A percentile compares a stretch with the other conserved stretches of the same genome.
These are phyloP conservation scores for Cicer yamashitae DNA, from an alignment of 306 rosid genomes.

Conservation along the genomic window DNA sequence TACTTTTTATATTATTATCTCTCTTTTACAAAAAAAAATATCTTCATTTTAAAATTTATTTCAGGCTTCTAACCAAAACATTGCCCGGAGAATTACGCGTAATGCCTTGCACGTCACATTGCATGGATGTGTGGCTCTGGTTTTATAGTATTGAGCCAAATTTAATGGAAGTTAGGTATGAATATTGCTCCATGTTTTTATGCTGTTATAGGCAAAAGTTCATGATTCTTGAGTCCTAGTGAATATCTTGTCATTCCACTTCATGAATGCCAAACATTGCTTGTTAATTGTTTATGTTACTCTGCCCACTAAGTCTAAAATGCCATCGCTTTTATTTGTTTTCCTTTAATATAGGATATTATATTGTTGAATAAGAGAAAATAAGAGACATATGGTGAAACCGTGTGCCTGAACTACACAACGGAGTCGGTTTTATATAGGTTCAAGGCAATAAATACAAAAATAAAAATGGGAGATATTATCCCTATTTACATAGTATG, in stretches of 20 bases:
- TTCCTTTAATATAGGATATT: neutral
- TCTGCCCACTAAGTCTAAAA: neutral
- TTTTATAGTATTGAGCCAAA: neutral
- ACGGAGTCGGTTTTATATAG: too few relatives aligned
- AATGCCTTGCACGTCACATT: slow-evolving; percentile 32
- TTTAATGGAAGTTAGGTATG: neutral
- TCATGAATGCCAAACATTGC: neutral
- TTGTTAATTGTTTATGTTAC: neutral
- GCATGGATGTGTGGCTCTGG: slow-evolving; percentile 18
- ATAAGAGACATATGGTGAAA: too few relatives aligned
- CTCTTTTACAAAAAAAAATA: too few relatives aligned
- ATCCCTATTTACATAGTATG: too few relatives aligned
- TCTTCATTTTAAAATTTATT: too few relatives aligned
- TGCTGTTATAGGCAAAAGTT: neutral
- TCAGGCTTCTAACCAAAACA: too few relatives aligned
- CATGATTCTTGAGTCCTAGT: neutral
- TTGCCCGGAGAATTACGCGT: neutral
- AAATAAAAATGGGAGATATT: too few relatives aligned
- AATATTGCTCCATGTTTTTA: neutral
- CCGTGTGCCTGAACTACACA: too few relatives aligned
- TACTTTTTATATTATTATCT: too few relatives aligned
- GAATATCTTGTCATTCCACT: slow-evolving; percentile 41
- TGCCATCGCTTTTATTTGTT: neutral
- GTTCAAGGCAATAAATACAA: too few relatives aligned
- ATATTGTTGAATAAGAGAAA: too few relatives aligned